These are phyloP conservation scores for Cladobotryum protrusum DNA, from an alignment of 2,329 filamentous ascomycete genomes.

Conservation along the genomic window DNA sequence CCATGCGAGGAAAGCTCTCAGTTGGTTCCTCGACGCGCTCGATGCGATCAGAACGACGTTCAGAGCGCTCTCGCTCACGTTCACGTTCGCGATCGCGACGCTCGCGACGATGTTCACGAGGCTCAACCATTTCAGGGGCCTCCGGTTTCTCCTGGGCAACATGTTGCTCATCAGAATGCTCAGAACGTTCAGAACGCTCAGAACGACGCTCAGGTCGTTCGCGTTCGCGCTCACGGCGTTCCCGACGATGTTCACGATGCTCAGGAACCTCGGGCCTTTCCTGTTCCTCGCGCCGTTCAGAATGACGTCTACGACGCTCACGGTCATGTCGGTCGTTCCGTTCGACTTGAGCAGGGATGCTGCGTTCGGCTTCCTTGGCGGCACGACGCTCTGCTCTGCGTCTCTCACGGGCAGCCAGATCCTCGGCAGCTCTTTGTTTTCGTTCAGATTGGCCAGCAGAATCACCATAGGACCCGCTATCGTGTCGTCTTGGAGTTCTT, in stretches of 20 bases:
- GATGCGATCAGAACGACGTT: not conserved
- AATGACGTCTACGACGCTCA: constrained; percentile 5
- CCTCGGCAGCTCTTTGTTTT: constrained; percentile 39
- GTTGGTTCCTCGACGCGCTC: not conserved
- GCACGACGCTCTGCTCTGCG: constrained; percentile 23
- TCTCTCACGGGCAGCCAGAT: constrained; percentile 44
- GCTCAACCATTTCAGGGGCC: not conserved
- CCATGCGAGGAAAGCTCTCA: not conserved
- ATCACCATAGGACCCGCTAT: constrained; percentile 42
- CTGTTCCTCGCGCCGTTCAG: constrained; percentile 10
- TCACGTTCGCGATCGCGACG: constrained; percentile 11
- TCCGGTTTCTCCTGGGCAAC: not conserved
- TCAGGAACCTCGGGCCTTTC: constrained; percentile 10
- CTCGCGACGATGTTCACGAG: not conserved
- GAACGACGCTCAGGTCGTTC: not conserved
- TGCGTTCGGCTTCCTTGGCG: constrained; percentile 6
- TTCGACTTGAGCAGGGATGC: constrained; percentile 1
- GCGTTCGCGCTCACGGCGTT: constrained; percentile 1
- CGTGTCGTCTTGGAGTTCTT: constrained; percentile 37
- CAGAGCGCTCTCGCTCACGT: constrained; percentile 4
- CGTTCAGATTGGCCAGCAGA: constrained; percentile 28
- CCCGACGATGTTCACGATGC: constrained; percentile 10
- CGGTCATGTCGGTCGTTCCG: not conserved
- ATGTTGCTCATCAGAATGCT: not conserved
- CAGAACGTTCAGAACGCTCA: not conserved